Evolutionary conservation across 257 asterid genomes (phyloP).

Genomic region (Ilex asprella): DNA sequence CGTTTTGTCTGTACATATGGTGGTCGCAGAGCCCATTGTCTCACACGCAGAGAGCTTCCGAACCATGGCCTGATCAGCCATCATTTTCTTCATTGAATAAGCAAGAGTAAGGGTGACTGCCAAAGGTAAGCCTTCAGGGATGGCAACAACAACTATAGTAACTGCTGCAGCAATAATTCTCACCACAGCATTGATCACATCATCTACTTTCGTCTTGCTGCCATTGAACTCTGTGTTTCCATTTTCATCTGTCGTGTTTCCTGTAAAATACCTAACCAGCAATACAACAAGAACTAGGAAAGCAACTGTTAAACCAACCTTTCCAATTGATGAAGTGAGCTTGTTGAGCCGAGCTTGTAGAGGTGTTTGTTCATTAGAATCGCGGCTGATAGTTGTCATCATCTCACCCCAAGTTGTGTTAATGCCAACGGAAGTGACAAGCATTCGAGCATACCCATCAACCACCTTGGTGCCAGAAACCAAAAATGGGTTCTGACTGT

Average conservation of each 20-base stretch:
- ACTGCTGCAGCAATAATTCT: constrained; percentile 37
- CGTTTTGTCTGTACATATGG: constrained; percentile 42
- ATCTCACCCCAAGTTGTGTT: constrained; percentile 48
- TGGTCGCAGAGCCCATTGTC: constrained; percentile 52
- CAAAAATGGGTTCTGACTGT: constrained; percentile 29
- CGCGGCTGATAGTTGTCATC: constrained; percentile 35
- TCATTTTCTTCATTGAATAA: constrained; percentile 51
- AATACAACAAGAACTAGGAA: constrained; percentile 36
- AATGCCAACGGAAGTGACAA: constrained; percentile 39
- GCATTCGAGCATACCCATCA: constrained; percentile 39
- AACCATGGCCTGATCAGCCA: constrained; percentile 53
- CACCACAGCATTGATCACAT: constrained; percentile 37
- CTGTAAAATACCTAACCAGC: constrained; percentile 38
- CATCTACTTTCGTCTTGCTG: constrained; percentile 24
- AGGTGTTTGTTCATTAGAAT: constrained; percentile 37
- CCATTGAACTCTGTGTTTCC: constrained; percentile 31
- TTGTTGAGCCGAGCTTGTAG: constrained; percentile 37
- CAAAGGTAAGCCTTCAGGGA: constrained; percentile 54
- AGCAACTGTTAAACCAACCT: constrained; percentile 39
- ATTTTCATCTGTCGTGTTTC: constrained; percentile 24
- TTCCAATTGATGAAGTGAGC: constrained; percentile 42
- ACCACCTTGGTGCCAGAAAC: constrained; percentile 33
- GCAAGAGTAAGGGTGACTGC: constrained; percentile 57
- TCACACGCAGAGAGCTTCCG: constrained; percentile 52
- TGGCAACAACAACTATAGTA: constrained; percentile 44